Base-by-base conservation (phyloP, 140 eudicot species). In the Eryngium alpinum region DNA sequence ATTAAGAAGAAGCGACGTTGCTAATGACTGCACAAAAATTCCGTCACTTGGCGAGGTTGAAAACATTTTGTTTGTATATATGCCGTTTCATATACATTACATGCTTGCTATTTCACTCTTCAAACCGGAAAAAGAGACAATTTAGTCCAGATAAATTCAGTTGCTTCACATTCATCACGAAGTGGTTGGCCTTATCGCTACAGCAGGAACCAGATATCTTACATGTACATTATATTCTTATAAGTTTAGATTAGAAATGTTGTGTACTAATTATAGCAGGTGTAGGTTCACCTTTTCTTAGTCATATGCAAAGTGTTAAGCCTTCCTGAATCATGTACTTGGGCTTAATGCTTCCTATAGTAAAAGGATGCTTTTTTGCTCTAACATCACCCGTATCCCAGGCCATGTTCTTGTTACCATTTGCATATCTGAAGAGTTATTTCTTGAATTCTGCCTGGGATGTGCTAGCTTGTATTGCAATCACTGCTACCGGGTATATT, bases 141-240 rank as follows among this genome's bases (percentile, higher is more conserved):
- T 14, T 14, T 18, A 43, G n/a, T 62, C 63, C 53, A 52, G 29
- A 28, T 52, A 44, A 62, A 14, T 44, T 65, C 44, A 25, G 44
- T 67, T 80, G 44, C 53, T 80, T 69, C 33, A 21, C 65, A 38
- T 49, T 21, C 50, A 80, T 33, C 67, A 69, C 34, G 33, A 29
- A 22, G 49, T 16, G 22, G 22, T 50, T 56, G 16, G 67, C 78
- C 21, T 75, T 22, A 19, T 27, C 31, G 50, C 78, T 70, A n/a
- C 28, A 78, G 31, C 72, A 17, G 77, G 79, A 70, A 52, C 59
- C 50, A n/a, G n/a, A 56, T 52, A 49, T 32, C 51, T 53, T 53
- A 72, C 84, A 33, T 81, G 84, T 81, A 72, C 79, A 71, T 43
- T 53, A 15, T 72, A 51, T 81, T n/a, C 50, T 70, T 51, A 52